Evolutionary conservation across 257 asterid species (phyloP), one percentile per base, ranked within the genome.

Genomic region (Handroanthus guayacan): DNA sequence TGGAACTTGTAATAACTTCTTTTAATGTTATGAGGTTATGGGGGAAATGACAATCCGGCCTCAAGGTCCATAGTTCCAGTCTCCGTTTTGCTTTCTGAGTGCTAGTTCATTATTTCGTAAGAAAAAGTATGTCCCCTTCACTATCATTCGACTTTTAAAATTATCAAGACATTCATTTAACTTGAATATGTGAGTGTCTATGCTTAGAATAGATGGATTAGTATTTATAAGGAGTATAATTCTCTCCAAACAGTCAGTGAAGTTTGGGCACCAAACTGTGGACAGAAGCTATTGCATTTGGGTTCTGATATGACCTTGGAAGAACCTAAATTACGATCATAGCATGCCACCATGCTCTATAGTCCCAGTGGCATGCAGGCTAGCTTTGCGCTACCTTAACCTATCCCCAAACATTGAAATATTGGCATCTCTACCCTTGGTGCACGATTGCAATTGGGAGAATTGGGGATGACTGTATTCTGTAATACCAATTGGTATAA

Each of bases 401-500:
- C 16, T 1, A 10, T 14, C 45, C 0, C 45, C 8, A 41, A 41
- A 41, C 14, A 4, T 3, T 48, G 55, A 41, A 8, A 41, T 41
- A 41, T 6, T 41, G 55, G 55, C 55, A 11, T 48, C 55, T 10
- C n/a, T 13, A 48, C 5, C 55, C 17, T 4, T 11, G n/a, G 16
- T 20, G 6, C 44, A 9, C 44, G 6, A 61, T 34, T 34, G 44
- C 3, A 61, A 25, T 9, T 12, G 2, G 44, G 36, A 31, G 44
- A 38, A 17, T 43, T 11, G 36, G 8, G 5, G 44, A 20, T 37
- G 68, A 3, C 38, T 62, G 3, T 58, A 14, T 16, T 71, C 38
- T 62, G 2, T 58, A 14, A 38, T 71, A 12, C 31, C 72, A 63
- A 31, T n/a, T 74, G 55, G 55, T 52, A 17, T 73, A 62, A 25